Evolutionary conservation across 345 rosid species (phyloP), one percentile per base, ranked within the genome.

Genomic region (Corchorus capsularis): DNA sequence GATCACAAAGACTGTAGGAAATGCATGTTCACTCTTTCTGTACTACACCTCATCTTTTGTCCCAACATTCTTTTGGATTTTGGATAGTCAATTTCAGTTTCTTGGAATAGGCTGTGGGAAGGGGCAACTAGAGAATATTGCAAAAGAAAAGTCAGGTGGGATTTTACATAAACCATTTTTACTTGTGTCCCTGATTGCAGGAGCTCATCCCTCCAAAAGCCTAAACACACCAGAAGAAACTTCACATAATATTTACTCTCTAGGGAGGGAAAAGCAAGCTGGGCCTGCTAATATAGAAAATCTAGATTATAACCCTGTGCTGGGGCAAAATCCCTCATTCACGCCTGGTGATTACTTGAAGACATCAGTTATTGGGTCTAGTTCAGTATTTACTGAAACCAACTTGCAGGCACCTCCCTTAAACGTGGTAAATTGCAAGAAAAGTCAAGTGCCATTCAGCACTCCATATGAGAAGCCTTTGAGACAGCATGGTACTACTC

Each of bases 261-360:
- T 77, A 64, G 76, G 73, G 46, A 73, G 55, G 56, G 87, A 83
- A 75, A 79, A 76, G 39, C 76, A 73, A 80, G 73, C 2, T 27
- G 83, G 68, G 57, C 76, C 87, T 81, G 78, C 73, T 75, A 71
- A 65, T 78, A 75, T 45, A 47, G 84, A 73, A 55, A 45, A 52
- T 37, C 45, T 69, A 39, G 79, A 78, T 75, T 77, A 66, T 78
- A 47, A 83, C 43, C 79, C 80, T 68, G 70, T 77, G 80, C 39
- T 78, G 17, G 83, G 84, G 72, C 75, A 85, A 81, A 85, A 60
- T 74, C 39, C 82, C 22, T 67, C 81, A 79, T 78, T 63, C 55
- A 13, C 13, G 39, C 78, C 88, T 71, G 57, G 60, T 45, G 86
- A 69, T 73, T 81, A 52, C 82, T 65, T 85, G 71, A 75, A 77